These are phyloP conservation scores for Claviceps sp. DNA, from an alignment of 2,329 filamentous ascomycete genomes.

Conservation along the genomic window DNA sequence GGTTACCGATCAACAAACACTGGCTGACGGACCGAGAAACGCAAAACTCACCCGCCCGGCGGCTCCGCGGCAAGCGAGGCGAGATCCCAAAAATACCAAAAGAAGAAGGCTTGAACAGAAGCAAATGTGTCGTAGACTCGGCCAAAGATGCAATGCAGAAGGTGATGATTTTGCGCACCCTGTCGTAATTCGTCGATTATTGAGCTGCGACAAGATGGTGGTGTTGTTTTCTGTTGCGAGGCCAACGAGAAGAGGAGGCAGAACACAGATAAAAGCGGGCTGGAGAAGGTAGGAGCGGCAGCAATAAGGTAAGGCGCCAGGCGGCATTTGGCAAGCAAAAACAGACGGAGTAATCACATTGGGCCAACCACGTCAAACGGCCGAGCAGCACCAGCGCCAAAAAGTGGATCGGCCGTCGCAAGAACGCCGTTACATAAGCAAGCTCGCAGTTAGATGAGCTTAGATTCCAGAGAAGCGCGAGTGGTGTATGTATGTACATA, in stretches of 20 bases:
- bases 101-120: slow-evolving; percentile 6
- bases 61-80: slow-evolving; percentile 5
- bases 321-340: not conserved
- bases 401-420: slow-evolving; percentile 1
- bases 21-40: slow-evolving; percentile 12
- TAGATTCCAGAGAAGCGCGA: slow-evolving; percentile 11
- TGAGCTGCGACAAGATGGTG: slow-evolving; percentile 19
- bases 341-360: not conserved
- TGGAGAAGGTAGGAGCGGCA: not conserved
- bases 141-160: slow-evolving; percentile 2
- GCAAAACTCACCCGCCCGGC: slow-evolving; percentile 5
- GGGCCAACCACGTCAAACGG: not conserved
- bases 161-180: slow-evolving; percentile 11
- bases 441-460: slow-evolving; percentile 11
- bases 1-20: slow-evolving; percentile 26
- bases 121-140: slow-evolving; percentile 5
- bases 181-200: slow-evolving; percentile 16
- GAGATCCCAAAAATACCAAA: slow-evolving; percentile 2
- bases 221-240: slow-evolving; percentile 31
- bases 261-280: slow-evolving; percentile 13
- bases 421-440: slow-evolving; percentile 14
- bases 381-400: not conserved
- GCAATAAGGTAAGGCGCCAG: no score
- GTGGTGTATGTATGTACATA: no score
- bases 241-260: slow-evolving; percentile 25